Conservation (phyloP, 306 rosid genomes). For the Begonia loranthoides region DNA sequence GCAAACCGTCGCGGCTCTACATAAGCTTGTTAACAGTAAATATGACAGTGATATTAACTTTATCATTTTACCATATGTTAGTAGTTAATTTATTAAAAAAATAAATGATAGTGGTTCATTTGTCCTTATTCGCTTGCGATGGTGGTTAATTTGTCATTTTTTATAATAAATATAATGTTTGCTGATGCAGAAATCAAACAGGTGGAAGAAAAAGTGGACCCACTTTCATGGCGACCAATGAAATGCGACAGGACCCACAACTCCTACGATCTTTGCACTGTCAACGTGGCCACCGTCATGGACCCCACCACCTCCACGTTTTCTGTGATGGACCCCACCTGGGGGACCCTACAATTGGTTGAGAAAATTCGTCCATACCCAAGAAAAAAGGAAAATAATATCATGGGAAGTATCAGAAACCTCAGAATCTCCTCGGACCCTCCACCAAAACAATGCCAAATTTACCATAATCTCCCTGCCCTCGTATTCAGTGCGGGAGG, state of each 20-base stretch:
- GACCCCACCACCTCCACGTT: conserved; percentile 30
- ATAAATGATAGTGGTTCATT: neutral
- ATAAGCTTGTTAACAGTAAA: too few species aligned
- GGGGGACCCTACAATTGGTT: neutral
- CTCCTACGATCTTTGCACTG: conserved; percentile 23
- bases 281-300: conserved; percentile 19
- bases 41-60: too few species aligned
- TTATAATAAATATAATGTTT: neutral
- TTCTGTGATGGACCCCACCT: conserved; percentile 8
- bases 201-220: neutral
- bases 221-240: neutral
- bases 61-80: too few species aligned
- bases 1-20: too few species aligned
- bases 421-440: conserved; percentile 24
- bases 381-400: conserved; percentile 16
- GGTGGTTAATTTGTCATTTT: neutral
- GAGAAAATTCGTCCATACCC: conserved; percentile 30
- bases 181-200: neutral
- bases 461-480: conserved; percentile 17
- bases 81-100: too few species aligned
- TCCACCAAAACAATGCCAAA: conserved; percentile 16
- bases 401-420: conserved; percentile 17
- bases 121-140: neutral
- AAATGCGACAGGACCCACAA: conserved; percentile 24
- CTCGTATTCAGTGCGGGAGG: conserved; percentile 28